A percentile compares a stretch with the other conserved stretches of the same genome.
These are phyloP conservation scores for Fusarium sp. DNA, from an alignment of 2,329 filamentous ascomycete genomes.

Conservation along the genomic window DNA sequence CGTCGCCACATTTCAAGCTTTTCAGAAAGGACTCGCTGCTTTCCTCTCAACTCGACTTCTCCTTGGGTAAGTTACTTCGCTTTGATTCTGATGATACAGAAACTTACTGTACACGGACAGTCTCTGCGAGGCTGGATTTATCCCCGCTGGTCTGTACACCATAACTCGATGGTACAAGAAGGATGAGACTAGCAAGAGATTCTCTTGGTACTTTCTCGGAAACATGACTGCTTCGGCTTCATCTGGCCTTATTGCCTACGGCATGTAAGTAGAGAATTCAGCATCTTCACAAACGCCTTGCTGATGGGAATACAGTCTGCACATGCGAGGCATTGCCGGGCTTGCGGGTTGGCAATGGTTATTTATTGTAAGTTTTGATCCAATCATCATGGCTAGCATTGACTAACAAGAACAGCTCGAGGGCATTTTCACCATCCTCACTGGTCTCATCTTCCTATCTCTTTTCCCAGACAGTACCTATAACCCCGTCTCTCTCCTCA, in stretches of 20 bases:
- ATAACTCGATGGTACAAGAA: slow-evolving; percentile 61
- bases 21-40: slow-evolving; percentile 45
- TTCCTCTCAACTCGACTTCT: slow-evolving; percentile 54
- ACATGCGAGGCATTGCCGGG: slow-evolving; percentile 40
- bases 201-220: slow-evolving; percentile 59
- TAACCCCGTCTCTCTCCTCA: slow-evolving; percentile 47
- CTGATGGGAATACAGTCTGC: slow-evolving; percentile 21
- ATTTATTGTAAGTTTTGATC: slow-evolving; percentile 26
- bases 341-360: slow-evolving; percentile 44
- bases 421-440: slow-evolving; percentile 51
- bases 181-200: slow-evolving; percentile 58
- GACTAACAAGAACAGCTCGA: slow-evolving; percentile 35
- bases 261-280: slow-evolving; percentile 32
- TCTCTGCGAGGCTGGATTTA: slow-evolving; percentile 49
- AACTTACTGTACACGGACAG: background rate
- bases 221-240: slow-evolving; percentile 55
- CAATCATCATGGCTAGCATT: background rate
- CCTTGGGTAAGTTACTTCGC: slow-evolving; percentile 33
- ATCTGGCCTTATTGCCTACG: slow-evolving; percentile 49
- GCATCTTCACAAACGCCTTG: fast-evolving
- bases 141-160: slow-evolving; percentile 57
- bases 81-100: background rate
- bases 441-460: slow-evolving; percentile 29
- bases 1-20: slow-evolving; percentile 51
- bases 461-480: slow-evolving; percentile 35